Base-by-base conservation (phyloP, 768 basidiomycete genomes). In the Boletus rubroflammeus region DNA sequence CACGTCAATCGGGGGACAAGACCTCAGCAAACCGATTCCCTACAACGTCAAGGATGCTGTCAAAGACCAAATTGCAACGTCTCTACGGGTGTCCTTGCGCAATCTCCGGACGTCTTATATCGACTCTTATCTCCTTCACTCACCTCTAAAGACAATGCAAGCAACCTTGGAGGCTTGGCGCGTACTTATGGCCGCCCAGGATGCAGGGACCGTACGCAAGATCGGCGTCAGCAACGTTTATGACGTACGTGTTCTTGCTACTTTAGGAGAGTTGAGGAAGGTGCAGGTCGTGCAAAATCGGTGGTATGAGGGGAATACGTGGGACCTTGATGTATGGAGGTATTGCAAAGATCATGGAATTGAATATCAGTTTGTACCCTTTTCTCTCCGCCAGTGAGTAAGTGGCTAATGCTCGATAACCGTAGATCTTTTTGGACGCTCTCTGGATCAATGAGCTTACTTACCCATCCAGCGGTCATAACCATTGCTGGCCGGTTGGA, bases 351-450 rank as follows among this genome's bases (percentile, higher is more conserved):
- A 77, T 50, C 73, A 85, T 47, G 80, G 71, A 11, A 84, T 88
- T 9, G 79, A 83, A 64, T 93, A 92, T 61, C 89, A 93, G 87
- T 91, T 59, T 35, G 69, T 61, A 1, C 25, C 61, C 61, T 51
- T 31, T 31, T 32, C 19, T 9, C 17, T 21, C 32, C 40, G 8
- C 23, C 8, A 5, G 28, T 15, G n/a, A n/a, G 14, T 42, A 40
- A 9, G 26, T 41, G 47, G 32, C 50, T 39, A 29, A 53, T 7
- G 10, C 14, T 46, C 31, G 29, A 46, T 28, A 9, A 25, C 6
- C 21, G 32, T 42, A 90, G 90, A 61, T 90, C 90, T 15, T 93
- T 93, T 69, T 93, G 92, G 91, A 93, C 92, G 23, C 72, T 94
- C 23, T 79, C 86, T 1, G 87, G 89, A n/a, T 88, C 89, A 3